Evolutionary conservation across 495 filamentous ascomycete species (phyloP).

Genomic region (Trichoderma virens): DNA sequence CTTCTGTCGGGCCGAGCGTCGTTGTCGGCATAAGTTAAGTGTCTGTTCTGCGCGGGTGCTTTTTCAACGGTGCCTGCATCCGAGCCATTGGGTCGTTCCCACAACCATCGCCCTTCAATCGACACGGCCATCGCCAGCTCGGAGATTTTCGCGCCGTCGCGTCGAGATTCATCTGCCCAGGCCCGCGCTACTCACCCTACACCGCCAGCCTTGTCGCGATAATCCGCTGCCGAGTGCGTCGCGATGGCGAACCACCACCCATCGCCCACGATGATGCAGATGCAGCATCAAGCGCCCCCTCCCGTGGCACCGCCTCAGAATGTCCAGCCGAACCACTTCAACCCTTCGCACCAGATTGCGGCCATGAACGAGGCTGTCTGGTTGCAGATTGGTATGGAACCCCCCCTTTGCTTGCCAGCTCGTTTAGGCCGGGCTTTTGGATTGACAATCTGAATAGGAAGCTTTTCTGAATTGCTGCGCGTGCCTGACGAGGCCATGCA

Average conservation of each 20-base stretch:
- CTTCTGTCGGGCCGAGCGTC: neutral
- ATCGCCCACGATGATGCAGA: constrained; percentile 50
- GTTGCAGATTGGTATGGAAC: constrained; percentile 79
- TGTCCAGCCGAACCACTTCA: constrained; percentile 23
- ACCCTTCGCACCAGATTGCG: constrained; percentile 38
- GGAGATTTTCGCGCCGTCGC: neutral
- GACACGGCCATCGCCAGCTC: neutral
- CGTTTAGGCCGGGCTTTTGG: constrained; percentile 10
- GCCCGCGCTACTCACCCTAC: neutral
- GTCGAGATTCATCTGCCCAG: neutral
- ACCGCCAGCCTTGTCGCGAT: constrained; percentile 6
- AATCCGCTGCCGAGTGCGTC: neutral
- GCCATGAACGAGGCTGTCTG: constrained; percentile 78
- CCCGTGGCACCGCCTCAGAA: constrained; percentile 36
- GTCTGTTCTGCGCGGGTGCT: neutral
- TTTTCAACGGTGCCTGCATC: neutral
- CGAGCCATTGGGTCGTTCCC: neutral
- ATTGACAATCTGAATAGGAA: constrained; percentile 48
- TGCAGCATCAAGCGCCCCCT: constrained; percentile 47
- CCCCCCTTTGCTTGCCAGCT: neutral
- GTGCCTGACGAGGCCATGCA: constrained; percentile 80
- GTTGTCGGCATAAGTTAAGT: neutral
- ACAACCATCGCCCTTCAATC: neutral
- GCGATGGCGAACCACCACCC: constrained; percentile 50
- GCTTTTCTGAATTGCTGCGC: constrained; percentile 77